phyloP scores from a whole-genome alignment of 495 filamentous ascomycete species.

The Daldinia vernicosa region DNA sequence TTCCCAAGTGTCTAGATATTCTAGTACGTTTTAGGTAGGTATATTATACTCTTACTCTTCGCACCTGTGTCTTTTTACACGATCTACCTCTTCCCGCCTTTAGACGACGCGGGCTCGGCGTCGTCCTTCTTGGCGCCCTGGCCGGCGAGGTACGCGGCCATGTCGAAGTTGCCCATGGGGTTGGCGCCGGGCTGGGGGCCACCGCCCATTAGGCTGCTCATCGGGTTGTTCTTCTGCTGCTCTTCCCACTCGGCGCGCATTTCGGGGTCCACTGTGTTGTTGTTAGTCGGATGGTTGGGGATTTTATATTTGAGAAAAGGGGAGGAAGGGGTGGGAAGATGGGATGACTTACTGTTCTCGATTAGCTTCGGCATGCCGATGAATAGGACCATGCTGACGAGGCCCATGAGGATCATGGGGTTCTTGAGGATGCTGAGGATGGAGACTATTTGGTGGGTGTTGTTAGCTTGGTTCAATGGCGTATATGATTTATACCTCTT shows the following conservation, averaged over 20 bases:
- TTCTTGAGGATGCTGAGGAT: slow-evolving; percentile 80
- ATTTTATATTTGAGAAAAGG: background rate
- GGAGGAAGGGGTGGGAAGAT: too few species aligned
- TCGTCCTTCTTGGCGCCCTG: slow-evolving; percentile 46
- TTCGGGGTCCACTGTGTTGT: slow-evolving; percentile 85
- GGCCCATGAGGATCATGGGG: slow-evolving; percentile 91
- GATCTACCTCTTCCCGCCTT: slow-evolving; percentile 50
- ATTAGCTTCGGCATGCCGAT: slow-evolving; percentile 92
- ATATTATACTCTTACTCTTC: background rate
- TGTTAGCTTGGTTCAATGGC: slow-evolving; percentile 7
- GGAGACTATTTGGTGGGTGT: slow-evolving; percentile 47
- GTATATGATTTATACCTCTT: background rate
- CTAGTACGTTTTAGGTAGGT: background rate
- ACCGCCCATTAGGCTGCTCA: slow-evolving; percentile 61
- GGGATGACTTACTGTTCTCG: slow-evolving; percentile 82
- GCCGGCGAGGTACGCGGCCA: slow-evolving; percentile 83
- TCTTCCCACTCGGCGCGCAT: slow-evolving; percentile 91
- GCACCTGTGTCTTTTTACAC: background rate
- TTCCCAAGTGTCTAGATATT: background rate
- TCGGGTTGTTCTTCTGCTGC: slow-evolving; percentile 77
- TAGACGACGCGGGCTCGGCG: slow-evolving; percentile 40
- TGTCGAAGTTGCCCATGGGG: slow-evolving; percentile 78
- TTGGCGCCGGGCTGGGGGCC: slow-evolving; percentile 54
- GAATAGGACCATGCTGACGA: slow-evolving; percentile 81
- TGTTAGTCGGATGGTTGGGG: background rate